A percentile compares a stretch with the other conserved stretches of the same genome.
phyloP scores from a whole-genome alignment of 176 grass and related monocot genomes.

The Oryza punctata region DNA sequence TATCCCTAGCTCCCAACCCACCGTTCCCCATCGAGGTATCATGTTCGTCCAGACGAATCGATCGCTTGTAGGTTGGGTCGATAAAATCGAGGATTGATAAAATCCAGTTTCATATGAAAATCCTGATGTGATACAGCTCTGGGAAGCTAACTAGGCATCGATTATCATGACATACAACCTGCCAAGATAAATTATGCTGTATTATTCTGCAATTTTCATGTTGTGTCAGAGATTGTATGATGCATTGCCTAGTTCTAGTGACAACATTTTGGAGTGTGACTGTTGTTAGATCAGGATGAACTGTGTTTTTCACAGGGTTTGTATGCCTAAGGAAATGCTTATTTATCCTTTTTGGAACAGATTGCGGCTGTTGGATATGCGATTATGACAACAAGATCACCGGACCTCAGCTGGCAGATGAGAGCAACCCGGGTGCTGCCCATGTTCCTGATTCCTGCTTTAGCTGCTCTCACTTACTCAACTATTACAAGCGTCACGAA shows the following conservation, averaged over 20 bases:
- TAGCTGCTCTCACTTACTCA: constrained; percentile 64
- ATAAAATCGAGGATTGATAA: not conserved
- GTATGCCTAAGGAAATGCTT: not conserved
- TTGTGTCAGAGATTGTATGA: not conserved
- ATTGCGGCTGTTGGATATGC: constrained; percentile 71
- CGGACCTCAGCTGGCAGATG: constrained; percentile 68
- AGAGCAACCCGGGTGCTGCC: constrained; percentile 67
- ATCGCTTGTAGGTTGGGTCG: not conserved
- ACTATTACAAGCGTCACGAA: constrained; percentile 59
- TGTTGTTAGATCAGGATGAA: not conserved
- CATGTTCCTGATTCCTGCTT: constrained; percentile 68
- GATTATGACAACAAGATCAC: constrained; percentile 61
- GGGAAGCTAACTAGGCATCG: not conserved
- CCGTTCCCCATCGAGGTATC: not conserved
- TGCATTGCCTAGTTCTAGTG: not conserved
- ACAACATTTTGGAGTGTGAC: not conserved
- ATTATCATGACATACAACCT: not conserved
- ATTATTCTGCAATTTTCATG: not conserved
- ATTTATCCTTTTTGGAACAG: constrained; percentile 31
- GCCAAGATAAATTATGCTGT: not conserved
- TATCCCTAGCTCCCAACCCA: not conserved
- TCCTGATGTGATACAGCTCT: not conserved
- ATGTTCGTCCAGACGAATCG: not conserved
- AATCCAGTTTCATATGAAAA: not conserved
- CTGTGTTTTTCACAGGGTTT: constrained; percentile 32